Evolutionary conservation across 1,139 yeast species (phyloP).

Genomic region (Williopsis jadinii): DNA sequence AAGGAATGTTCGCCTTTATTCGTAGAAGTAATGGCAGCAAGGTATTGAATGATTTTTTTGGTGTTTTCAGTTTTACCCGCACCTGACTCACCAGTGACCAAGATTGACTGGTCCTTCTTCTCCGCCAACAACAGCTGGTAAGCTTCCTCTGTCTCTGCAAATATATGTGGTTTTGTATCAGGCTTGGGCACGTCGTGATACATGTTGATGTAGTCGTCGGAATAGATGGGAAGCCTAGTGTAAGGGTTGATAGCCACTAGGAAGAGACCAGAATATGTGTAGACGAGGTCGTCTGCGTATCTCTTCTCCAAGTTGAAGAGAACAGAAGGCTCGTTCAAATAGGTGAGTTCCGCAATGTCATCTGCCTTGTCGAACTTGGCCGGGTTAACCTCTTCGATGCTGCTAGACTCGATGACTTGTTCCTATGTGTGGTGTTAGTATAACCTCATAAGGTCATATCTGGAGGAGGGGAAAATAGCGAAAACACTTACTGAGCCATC

Average conservation of each 20-base stretch:
- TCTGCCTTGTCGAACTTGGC: slow-evolving; percentile 86
- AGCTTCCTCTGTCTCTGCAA: slow-evolving; percentile 86
- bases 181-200: slow-evolving; percentile 38
- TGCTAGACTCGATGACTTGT: slow-evolving; percentile 35
- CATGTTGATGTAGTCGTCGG: slow-evolving; percentile 44
- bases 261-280: slow-evolving; percentile 78
- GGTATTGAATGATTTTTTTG: slow-evolving; percentile 88
- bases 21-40: slow-evolving; percentile 60
- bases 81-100: slow-evolving; percentile 98
- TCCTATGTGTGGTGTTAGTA: slow-evolving; percentile 21
- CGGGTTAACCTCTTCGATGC: slow-evolving; percentile 73
- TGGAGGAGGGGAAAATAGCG: too few species aligned
- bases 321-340: slow-evolving; percentile 90
- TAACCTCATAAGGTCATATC: neutral
- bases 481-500: slow-evolving; percentile 35
- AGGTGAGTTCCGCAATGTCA: slow-evolving; percentile 95
- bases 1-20: slow-evolving; percentile 34
- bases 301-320: slow-evolving; percentile 73
- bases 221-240: slow-evolving; percentile 68
- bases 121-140: slow-evolving; percentile 67
- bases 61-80: slow-evolving; percentile 98
- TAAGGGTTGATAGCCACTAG: slow-evolving; percentile 96
- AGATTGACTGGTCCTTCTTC: slow-evolving; percentile 75
- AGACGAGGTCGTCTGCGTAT: slow-evolving; percentile 72
- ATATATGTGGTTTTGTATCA: slow-evolving; percentile 77